Conservation (phyloP, 306 rosid species). For the Rosa multiflora region DNA sequence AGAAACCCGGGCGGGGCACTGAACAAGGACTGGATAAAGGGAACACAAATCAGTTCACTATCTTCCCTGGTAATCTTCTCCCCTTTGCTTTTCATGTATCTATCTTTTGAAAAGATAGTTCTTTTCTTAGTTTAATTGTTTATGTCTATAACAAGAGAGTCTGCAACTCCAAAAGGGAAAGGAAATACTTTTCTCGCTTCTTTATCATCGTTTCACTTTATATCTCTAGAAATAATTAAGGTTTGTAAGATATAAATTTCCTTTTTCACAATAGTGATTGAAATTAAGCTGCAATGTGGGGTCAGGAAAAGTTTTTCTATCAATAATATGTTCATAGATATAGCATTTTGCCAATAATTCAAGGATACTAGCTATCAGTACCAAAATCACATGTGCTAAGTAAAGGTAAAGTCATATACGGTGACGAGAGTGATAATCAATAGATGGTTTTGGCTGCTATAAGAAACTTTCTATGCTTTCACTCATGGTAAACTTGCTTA, state of each 20-base stretch:
- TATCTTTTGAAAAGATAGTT: neutral
- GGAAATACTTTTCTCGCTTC: conserved; percentile 6
- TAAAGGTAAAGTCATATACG: neutral
- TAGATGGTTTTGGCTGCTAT: neutral
- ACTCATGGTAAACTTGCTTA: neutral
- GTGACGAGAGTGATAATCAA: neutral
- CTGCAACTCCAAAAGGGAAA: neutral
- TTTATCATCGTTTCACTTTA: neutral
- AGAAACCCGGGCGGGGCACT: conserved; percentile 44
- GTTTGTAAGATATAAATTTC: neutral
- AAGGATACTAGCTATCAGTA: neutral
- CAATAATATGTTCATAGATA: neutral
- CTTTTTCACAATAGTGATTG: neutral
- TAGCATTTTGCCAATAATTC: neutral
- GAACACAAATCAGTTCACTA: conserved; percentile 56
- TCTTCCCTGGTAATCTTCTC: conserved; percentile 65
- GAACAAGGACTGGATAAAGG: conserved; percentile 58
- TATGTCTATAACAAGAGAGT: neutral
- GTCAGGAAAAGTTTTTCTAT: neutral
- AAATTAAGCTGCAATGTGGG: neutral
- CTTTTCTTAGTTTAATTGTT: neutral
- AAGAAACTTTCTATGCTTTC: neutral
- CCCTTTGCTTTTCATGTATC: conserved; percentile 6
- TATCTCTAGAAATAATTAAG: neutral
- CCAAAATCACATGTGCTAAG: neutral